Evolutionary conservation across 2,329 filamentous ascomycete genomes (phyloP).

Genomic region (Hawksworthiomyces lignivorus): DNA sequence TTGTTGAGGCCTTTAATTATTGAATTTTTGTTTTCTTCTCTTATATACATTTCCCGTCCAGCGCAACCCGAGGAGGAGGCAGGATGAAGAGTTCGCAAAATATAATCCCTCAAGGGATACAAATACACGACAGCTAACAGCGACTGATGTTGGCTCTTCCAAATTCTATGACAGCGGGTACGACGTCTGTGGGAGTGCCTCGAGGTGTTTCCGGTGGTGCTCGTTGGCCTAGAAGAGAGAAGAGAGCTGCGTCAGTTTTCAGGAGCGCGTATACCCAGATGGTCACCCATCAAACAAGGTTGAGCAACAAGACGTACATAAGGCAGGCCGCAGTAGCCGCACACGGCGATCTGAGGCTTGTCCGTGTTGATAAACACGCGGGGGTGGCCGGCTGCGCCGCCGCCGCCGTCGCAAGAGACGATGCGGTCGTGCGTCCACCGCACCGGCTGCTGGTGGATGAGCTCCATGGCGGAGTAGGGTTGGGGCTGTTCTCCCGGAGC

Average conservation of each 20-base stretch:
- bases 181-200: constrained; percentile 71
- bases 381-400: constrained; percentile 83
- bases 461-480: constrained; percentile 82
- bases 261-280: no score
- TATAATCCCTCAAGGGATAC: no score
- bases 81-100: no score
- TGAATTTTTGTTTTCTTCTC: no score
- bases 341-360: constrained; percentile 83
- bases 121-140: no score
- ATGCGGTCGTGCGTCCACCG: constrained; percentile 77
- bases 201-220: constrained; percentile 74
- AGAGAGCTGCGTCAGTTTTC: not conserved
- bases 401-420: constrained; percentile 86
- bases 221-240: constrained; percentile 64
- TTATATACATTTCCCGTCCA: no score
- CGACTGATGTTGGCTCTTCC: no score
- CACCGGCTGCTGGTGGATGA: constrained; percentile 94
- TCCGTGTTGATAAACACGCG: constrained; percentile 96
- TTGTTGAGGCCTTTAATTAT: no score
- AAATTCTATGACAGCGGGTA: constrained; percentile 64
- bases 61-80: no score
- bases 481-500: no score
- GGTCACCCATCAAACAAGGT: no score
- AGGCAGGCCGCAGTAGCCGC: constrained; percentile 88
- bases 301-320: constrained; percentile 64